Percentiles rank a stretch among this genome's conserved stretches.
Evolutionary conservation across 2,329 filamentous ascomycete genomes (phyloP).

Genomic region (Didymella pinodella): DNA sequence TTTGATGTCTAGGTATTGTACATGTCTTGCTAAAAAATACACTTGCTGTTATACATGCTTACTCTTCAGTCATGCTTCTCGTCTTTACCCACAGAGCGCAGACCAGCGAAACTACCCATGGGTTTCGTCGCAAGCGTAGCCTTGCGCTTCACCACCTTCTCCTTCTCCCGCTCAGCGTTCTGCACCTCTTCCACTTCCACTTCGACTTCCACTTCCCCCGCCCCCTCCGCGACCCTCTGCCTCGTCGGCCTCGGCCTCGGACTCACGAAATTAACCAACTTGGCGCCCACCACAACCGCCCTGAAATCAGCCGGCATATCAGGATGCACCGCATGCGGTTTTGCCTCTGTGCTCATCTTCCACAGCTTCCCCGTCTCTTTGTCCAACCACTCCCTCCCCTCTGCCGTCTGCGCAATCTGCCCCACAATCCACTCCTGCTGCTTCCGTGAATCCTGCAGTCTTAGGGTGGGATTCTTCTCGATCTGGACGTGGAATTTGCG

Average conservation of each 20-base stretch:
- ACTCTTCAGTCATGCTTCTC: not conserved
- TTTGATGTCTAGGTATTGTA: not conserved
- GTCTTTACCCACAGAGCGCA: not conserved
- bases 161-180: not conserved
- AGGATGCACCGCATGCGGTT: conserved; percentile 11
- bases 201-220: not conserved
- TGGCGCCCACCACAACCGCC: conserved; percentile 72
- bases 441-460: not conserved
- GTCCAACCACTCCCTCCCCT: conserved; percentile 65
- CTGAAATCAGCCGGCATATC: conserved; percentile 51
- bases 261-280: conserved; percentile 75
- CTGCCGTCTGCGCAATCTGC: conserved; percentile 54
- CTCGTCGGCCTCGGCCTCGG: not conserved
- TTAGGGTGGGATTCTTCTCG: conserved; percentile 52
- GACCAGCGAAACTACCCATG: not conserved
- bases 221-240: not conserved
- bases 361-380: conserved; percentile 45
- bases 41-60: not conserved
- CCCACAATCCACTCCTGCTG: not conserved
- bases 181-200: not conserved
- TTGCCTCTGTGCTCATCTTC: conserved; percentile 25
- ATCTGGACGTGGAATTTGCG: conserved; percentile 73
- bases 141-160: not conserved
- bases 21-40: not conserved
- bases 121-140: not conserved